Evolutionary conservation across 805 yeast species (phyloP), one percentile per base, ranked within the genome.

Genomic region (Wickerhamomyces rabaulensis): DNA sequence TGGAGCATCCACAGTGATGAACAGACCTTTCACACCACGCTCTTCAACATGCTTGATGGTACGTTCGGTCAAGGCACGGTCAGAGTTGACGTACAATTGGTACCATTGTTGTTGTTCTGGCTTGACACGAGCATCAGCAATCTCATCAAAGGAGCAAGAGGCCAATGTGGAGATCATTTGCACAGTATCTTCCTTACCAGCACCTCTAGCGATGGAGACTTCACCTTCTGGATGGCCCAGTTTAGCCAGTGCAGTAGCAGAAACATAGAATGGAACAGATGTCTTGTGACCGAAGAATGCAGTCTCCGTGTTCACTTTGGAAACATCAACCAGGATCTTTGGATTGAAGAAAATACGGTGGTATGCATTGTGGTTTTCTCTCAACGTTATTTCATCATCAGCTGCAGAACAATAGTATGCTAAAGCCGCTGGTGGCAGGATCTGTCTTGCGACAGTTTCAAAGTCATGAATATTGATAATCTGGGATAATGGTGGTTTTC

Each of bases 91-190:
- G 59, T 90, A 90, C 43, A 90, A 71, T 66, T 90, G 97, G 64
- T 80, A 80, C 97, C 97, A 90, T 62, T 87, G 91, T 9, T 83
- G 73, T 62, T 90, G 96, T 36, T 73, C 73, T 26, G 73, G 73
- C 13, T 77, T 79, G 1, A 66, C 67, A 26, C 84, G 82, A 6
- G 83, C 87, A 48, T 78, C 88, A 4, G 84, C 79, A 50, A 90
- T 86, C 62, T 90, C 97, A 55, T 89, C 94, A 52, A 88, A 75
- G 2, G 96, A 81, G 62, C 90, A 87, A 6, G 96, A 86, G 1
- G 97, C 92, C 56, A 89, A 72, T 1, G 96, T 91, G 6, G 97
- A 91, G 47, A 91, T 83, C 98, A 91, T 91, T 66, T 91, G 97
- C 47, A 85, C 80, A 27, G 82, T 71, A 39, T 71, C 79, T 46